These are phyloP conservation scores for Rhodotorula diobovata DNA, from an alignment of 768 basidiomycete species.

Conservation along the genomic window DNA sequence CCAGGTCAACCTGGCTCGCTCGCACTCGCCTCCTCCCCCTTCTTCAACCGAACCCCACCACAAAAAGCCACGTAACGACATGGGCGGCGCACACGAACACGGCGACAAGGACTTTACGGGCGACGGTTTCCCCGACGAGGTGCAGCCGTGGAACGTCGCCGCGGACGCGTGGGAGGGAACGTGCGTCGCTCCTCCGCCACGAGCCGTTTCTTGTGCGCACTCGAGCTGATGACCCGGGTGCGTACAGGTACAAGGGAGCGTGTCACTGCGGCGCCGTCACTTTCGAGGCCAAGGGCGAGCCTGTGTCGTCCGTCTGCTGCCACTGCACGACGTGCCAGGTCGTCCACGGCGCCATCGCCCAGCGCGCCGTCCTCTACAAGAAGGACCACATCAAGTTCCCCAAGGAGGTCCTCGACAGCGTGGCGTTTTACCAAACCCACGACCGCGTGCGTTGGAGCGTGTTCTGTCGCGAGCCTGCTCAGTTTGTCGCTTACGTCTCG, in stretches of 20 bases:
- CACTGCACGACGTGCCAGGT: conserved; percentile 30
- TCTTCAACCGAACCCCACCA: background rate
- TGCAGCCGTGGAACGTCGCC: background rate
- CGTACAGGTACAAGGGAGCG: conserved; percentile 1
- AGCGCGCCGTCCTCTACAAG: conserved; percentile 30
- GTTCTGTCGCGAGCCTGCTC: no score
- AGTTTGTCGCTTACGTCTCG: no score
- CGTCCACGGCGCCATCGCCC: conserved; percentile 21
- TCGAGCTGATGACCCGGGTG: background rate
- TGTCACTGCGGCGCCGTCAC: conserved; percentile 27
- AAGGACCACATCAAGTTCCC: conserved; percentile 25
- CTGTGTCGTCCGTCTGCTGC: conserved; percentile 26
- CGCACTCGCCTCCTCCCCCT: background rate
- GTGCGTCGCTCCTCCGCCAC: background rate
- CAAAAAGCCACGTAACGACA: background rate
- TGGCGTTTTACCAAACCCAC: conserved; percentile 34
- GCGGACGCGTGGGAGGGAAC: background rate
- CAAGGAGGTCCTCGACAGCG: background rate
- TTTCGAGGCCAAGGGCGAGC: conserved; percentile 20
- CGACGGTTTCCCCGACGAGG: conserved; percentile 2
- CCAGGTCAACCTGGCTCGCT: no score
- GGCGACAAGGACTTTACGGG: conserved; percentile 2
- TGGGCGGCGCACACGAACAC: conserved; percentile 13
- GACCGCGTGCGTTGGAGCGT: background rate
- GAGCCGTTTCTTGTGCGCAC: background rate